Evolutionary conservation across 345 rosid species (phyloP).

Genomic region (Lepidium aucheri): DNA sequence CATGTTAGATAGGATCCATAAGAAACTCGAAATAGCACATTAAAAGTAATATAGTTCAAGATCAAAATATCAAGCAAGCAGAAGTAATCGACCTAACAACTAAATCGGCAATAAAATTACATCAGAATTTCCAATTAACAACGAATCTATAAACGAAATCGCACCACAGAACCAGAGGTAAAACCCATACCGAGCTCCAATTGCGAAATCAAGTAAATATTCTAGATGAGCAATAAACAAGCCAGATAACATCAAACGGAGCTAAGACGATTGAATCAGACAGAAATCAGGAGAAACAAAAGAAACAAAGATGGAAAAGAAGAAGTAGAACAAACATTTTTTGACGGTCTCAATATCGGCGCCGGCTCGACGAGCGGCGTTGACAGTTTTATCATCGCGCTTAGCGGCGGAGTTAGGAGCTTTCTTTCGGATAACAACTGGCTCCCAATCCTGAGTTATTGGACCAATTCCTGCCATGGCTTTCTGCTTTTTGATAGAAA

Average conservation of each 20-base stretch:
- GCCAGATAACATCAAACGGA: not conserved
- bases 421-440: conserved; percentile 72
- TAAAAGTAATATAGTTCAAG: not conserved
- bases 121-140: not conserved
- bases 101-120: not conserved
- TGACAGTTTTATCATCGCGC: conserved; percentile 80
- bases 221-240: not conserved
- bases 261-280: not conserved
- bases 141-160: not conserved
- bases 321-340: conserved; percentile 47
- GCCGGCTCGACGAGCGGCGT: conserved; percentile 81
- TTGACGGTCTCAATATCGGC: conserved; percentile 66
- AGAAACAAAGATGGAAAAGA: not conserved
- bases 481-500: not conserved
- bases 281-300: not conserved
- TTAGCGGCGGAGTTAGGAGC: conserved; percentile 56
- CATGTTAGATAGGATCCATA: not conserved
- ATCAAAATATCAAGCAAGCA: not conserved
- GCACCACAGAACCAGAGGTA: not conserved
- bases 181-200: not conserved
- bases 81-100: not conserved
- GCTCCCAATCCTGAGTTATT: conserved; percentile 79
- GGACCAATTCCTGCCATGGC: conserved; percentile 68
- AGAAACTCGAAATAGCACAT: not conserved
- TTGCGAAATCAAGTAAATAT: not conserved